Base-by-base conservation (phyloP, 208 protist genomes). In the Angomonas ambiguus region DNA sequence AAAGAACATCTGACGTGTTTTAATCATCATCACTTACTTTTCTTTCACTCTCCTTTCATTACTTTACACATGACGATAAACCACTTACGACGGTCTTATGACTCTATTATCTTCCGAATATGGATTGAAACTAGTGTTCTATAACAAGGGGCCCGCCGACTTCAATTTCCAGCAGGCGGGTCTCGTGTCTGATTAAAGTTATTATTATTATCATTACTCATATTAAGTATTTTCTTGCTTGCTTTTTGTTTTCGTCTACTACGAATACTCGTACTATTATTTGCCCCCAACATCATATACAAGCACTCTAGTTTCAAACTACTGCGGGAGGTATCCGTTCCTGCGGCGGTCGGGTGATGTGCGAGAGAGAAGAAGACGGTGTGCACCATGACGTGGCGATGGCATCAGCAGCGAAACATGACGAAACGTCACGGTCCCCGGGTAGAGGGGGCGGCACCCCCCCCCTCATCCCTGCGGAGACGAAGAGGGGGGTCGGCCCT, bases 21-120 rank as follows among this genome's bases (percentile, higher is more conserved):
- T n/a, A n/a, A n/a, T n/a, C n/a, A n/a, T n/a, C n/a, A n/a, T n/a
- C n/a, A n/a, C n/a, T n/a, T n/a, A n/a, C n/a, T n/a, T n/a, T n/a
- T n/a, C n/a, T n/a, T n/a, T n/a, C n/a, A n/a, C n/a, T n/a, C n/a
- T n/a, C n/a, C n/a, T n/a, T 41, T 5, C 35, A n/a, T n/a, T n/a
- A n/a, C n/a, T n/a, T n/a, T n/a, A 41, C 35, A 41, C 8, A 53
- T 53, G 45, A 53, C 45, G 45, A 53, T 53, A 53, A 53, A 53
- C 45, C 45, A 53, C 45, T 53, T 53, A 53, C 45, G 45, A 53
- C 45, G 45, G 45, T 53, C 45, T 53, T 53, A 53, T 53, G 45
- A 53, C 45, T 24, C 20, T n/a, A 53, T n/a, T n/a, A 13, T 53
- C 10, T 24, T 24, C 45, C 45, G 45, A 53, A 53, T 27, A 53